Conservation (phyloP, 768 basidiomycete species). For the Floccularia luteovirens region DNA sequence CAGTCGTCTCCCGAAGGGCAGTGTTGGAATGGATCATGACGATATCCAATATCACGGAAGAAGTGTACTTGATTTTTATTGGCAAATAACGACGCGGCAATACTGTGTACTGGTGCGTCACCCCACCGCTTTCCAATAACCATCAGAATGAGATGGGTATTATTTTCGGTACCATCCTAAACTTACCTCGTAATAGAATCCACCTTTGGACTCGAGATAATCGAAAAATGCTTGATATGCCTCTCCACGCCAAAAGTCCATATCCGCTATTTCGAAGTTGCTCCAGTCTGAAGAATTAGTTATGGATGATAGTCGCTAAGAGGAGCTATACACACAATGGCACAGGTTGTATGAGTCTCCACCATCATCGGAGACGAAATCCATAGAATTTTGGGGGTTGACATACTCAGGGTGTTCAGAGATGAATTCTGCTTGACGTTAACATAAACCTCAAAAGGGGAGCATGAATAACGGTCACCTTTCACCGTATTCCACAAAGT, state of each 20-base stretch:
- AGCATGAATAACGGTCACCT: slow-evolving; percentile 28
- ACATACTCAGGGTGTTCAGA: slow-evolving; percentile 53
- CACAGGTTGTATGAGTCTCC: slow-evolving; percentile 66
- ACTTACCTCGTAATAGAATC: slow-evolving; percentile 84
- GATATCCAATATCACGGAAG: slow-evolving; percentile 80
- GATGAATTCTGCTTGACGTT: slow-evolving; percentile 50
- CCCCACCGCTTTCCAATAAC: slow-evolving; percentile 55
- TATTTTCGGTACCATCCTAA: not conserved
- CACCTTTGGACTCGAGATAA: slow-evolving; percentile 72
- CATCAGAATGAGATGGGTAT: not conserved
- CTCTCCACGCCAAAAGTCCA: slow-evolving; percentile 84
- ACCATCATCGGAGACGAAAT: slow-evolving; percentile 63
- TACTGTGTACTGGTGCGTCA: slow-evolving; percentile 72
- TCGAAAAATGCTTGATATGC: slow-evolving; percentile 84
- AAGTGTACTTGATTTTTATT: slow-evolving; percentile 73
- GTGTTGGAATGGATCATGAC: slow-evolving; percentile 74
- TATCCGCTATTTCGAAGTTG: slow-evolving; percentile 87
- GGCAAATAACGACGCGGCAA: slow-evolving; percentile 73
- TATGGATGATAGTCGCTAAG: not conserved
- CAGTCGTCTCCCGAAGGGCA: slow-evolving; percentile 57
- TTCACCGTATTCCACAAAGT: slow-evolving; percentile 73
- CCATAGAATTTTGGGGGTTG: slow-evolving; percentile 58
- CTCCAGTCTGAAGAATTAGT: slow-evolving; percentile 62
- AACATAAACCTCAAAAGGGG: slow-evolving; percentile 1
- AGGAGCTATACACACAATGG: slow-evolving; percentile 36